A percentile compares a stretch with the other conserved stretches of the same genome.
phyloP scores from a whole-genome alignment of 768 basidiomycete species.

The Suillus hirtellus region DNA sequence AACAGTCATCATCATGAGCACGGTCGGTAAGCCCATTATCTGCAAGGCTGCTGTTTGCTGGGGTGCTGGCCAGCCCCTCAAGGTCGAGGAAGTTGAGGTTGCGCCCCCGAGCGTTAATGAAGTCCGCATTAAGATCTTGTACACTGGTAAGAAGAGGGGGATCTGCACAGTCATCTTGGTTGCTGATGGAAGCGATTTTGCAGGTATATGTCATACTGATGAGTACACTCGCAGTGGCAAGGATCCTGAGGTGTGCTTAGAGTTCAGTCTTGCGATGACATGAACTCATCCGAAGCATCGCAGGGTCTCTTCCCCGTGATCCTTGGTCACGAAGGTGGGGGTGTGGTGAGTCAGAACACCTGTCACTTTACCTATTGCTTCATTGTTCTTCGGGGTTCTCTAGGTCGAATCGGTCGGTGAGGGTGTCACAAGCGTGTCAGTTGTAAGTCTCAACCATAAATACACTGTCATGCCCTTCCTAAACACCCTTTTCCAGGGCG shows the following conservation, averaged over 20 bases:
- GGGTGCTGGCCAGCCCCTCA: slow-evolving; percentile 85
- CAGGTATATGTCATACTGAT: slow-evolving; percentile 96
- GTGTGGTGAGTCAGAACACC: slow-evolving; percentile 56
- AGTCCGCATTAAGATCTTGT: slow-evolving; percentile 89
- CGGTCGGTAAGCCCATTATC: slow-evolving; percentile 74
- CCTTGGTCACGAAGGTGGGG: slow-evolving; percentile 94
- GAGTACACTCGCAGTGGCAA: slow-evolving; percentile 96
- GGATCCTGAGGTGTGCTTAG: slow-evolving; percentile 78
- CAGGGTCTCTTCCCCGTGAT: slow-evolving; percentile 91
- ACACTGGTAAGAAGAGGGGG: slow-evolving; percentile 62
- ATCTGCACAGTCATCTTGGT: slow-evolving; percentile 12
- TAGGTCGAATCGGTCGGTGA: slow-evolving; percentile 98
- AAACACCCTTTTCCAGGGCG: slow-evolving; percentile 50
- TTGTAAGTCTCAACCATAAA: slow-evolving; percentile 35
- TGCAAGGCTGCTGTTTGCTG: slow-evolving; percentile 96
- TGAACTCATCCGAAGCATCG: slow-evolving; percentile 15
- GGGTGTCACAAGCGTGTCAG: slow-evolving; percentile 80
- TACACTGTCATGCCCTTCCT: not conserved
- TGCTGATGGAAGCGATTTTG: slow-evolving; percentile 12
- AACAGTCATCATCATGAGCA: slow-evolving; percentile 54
- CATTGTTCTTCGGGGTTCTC: slow-evolving; percentile 2
- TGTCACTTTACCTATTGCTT: slow-evolving; percentile 1
- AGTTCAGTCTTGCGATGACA: not conserved
- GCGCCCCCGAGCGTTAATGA: slow-evolving; percentile 88
- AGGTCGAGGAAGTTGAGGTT: slow-evolving; percentile 91